Base-by-base conservation (phyloP, 2,329 filamentous ascomycete genomes). In the Aureobasidium sp. region DNA sequence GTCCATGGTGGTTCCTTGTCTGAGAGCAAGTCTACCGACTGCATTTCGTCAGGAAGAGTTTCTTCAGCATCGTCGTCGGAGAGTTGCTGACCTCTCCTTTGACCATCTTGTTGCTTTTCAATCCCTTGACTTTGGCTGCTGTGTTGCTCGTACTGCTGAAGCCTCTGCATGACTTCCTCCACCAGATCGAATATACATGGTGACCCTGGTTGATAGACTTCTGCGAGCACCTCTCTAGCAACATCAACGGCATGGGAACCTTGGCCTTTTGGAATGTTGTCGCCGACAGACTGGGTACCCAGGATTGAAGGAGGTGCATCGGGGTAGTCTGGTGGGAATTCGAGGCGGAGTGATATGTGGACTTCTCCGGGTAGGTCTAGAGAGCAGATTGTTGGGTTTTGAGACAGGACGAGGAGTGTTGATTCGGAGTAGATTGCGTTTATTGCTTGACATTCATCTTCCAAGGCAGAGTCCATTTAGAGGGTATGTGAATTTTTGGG, bases 131-230 rank as follows among this genome's bases (percentile, higher is more conserved):
- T 37, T 58, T 63, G 50, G 57, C 42, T 48, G 37, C 25, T 21
- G 15, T 25, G 6, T 42, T 68, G 66, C 49, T 67, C 54, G 67
- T 71, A 66, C 62, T 70, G 66, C 65, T 71, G 66, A 72, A 74
- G 69, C 53, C 67, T 71, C 66, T 67, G 63, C 11, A 58, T 64
- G 42, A 71, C 62, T 59, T 74, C 83, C 66, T 96, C 92, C 39
- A 97, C 81, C n/a, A 95, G 82, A 71, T 97, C 93, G 69, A 92
- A 99, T 3, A 99, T 77, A 69, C 92, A 97, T 27, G 96, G 91
- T 58, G 85, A 82, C 0, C 91, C 91, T 0, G 85, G 82, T 58
- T 82, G 80, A 72, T 87, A 96, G 5, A 89, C 81, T n/a, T 79
- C 77, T 1, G 78, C 79, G 36, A 97, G 75, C 0, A 87, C 86